phyloP scores from a whole-genome alignment of 2,329 filamentous ascomycete genomes.

The Colletotrichum liaoningense region DNA sequence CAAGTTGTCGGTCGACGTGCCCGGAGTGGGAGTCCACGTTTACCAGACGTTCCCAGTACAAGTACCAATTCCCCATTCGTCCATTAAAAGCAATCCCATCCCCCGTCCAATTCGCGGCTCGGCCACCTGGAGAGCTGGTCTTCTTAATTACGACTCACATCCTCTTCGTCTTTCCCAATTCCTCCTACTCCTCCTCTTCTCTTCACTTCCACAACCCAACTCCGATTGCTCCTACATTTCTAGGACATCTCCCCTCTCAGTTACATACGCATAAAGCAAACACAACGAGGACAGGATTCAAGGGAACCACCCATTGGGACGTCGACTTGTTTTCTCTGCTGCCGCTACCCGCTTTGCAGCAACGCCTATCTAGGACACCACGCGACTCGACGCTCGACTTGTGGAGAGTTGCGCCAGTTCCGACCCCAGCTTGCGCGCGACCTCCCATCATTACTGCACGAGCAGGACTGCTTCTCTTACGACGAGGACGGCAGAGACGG shows the following conservation, averaged over 20 bases:
- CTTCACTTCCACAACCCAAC: not conserved
- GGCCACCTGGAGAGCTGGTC: conserved; percentile 22
- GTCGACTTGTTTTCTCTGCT: conserved; percentile 3
- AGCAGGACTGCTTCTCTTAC: conserved; percentile 20
- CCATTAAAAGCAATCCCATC: conserved; percentile 34
- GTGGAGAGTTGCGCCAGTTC: conserved; percentile 33
- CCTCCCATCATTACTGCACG: conserved; percentile 13
- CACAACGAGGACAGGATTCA: not conserved
- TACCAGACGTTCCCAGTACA: not conserved
- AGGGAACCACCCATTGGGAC: not conserved
- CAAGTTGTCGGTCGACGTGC: not conserved
- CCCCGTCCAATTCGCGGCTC: conserved; percentile 31
- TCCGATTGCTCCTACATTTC: not conserved
- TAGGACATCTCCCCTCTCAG: not conserved
- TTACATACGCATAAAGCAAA: not conserved
- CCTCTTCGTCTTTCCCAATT: conserved; percentile 5
- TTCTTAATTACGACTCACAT: conserved; percentile 31
- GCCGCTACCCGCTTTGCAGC: conserved; percentile 30
- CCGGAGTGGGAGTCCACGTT: not conserved
- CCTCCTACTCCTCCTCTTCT: conserved; percentile 10
- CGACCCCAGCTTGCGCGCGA: conserved; percentile 16
- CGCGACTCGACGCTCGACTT: conserved; percentile 24
- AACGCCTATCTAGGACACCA: conserved; percentile 12
- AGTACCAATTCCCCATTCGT: conserved; percentile 33
- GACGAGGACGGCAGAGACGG: conserved; percentile 17